These are phyloP conservation scores for Pseudovirgaria hyperparasitica DNA, from an alignment of 2,329 filamentous ascomycete species.

Conservation along the genomic window DNA sequence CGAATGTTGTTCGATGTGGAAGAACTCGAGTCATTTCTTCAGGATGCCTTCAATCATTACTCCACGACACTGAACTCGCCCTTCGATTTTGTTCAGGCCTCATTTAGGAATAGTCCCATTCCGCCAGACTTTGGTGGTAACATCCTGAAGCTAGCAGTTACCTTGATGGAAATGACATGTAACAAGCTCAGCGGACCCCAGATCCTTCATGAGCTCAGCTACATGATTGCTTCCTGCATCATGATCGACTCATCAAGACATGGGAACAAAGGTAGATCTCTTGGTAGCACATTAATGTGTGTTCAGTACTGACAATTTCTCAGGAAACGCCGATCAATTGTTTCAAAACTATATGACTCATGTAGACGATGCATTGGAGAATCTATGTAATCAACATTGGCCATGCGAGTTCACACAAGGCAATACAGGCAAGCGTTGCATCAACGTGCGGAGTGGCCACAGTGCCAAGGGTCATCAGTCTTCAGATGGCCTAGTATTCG, in stretches of 20 bases:
- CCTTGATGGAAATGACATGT: constrained; percentile 21
- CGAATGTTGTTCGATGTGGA: constrained; percentile 34
- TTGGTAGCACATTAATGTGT: neutral
- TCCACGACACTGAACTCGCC: constrained; percentile 28
- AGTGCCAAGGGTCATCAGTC: constrained; percentile 31
- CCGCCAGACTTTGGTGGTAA: constrained; percentile 34
- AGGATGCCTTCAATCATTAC: constrained; percentile 37
- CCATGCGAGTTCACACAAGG: constrained; percentile 27
- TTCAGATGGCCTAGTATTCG: constrained; percentile 28
- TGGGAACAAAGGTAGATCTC: constrained; percentile 11
- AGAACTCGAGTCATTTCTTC: constrained; percentile 33
- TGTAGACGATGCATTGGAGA: constrained; percentile 27
- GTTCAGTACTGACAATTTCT: neutral
- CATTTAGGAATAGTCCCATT: constrained; percentile 31
- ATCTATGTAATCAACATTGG: constrained; percentile 33
- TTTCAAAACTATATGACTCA: constrained; percentile 29
- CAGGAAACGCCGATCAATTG: constrained; percentile 23
- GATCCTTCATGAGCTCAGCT: constrained; percentile 31
- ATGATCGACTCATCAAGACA: constrained; percentile 32
- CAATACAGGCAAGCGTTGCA: constrained; percentile 13
- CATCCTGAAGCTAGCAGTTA: constrained; percentile 33
- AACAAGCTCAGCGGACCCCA: constrained; percentile 13
- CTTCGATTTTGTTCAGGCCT: constrained; percentile 38
- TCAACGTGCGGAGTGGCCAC: constrained; percentile 26
- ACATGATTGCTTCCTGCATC: constrained; percentile 37